Percentiles rank a stretch among this genome's conserved stretches.
phyloP scores from a whole-genome alignment of 805 yeast genomes.

The Wickerhamiella nectarea region DNA sequence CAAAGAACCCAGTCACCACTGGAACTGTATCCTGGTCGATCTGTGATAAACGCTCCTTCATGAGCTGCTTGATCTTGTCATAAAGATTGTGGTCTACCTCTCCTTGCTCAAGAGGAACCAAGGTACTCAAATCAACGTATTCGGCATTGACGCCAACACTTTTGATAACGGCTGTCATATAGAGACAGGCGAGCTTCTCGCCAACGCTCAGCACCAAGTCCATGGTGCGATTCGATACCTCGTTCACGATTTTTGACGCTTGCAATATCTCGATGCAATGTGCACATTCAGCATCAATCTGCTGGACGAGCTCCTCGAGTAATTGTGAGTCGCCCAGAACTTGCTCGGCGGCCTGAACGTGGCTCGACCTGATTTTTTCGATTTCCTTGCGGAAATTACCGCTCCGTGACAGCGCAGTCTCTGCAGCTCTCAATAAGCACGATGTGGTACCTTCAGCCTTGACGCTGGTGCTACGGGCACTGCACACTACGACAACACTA shows the following conservation, averaged over 20 bases:
- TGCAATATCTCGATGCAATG: constrained; percentile 56
- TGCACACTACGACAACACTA: constrained; percentile 86
- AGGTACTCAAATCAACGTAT: constrained; percentile 59
- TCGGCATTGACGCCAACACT: constrained; percentile 68
- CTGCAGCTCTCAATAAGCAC: constrained; percentile 72
- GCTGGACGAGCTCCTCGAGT: constrained; percentile 40
- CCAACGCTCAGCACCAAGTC: constrained; percentile 89
- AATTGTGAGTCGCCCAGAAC: constrained; percentile 35
- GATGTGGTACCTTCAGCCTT: constrained; percentile 95
- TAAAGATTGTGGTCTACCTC: constrained; percentile 51
- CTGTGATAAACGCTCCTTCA: constrained; percentile 34
- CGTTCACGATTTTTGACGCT: constrained; percentile 87
- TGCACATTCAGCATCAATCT: constrained; percentile 52
- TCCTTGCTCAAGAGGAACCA: constrained; percentile 31
- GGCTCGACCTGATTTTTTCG: constrained; percentile 63
- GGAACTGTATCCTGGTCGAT: constrained; percentile 43
- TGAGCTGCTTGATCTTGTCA: constrained; percentile 34
- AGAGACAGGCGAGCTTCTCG: constrained; percentile 81
- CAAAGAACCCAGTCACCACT: constrained; percentile 91
- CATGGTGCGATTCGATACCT: constrained; percentile 73
- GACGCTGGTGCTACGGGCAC: constrained; percentile 83
- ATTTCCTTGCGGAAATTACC: constrained; percentile 39
- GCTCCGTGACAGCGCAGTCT: constrained; percentile 27
- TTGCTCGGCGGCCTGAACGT: constrained; percentile 52
- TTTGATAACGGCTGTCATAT: constrained; percentile 72